Evolutionary conservation across 2,329 filamentous ascomycete species (phyloP).

Genomic region (Colletotrichum sp.): DNA sequence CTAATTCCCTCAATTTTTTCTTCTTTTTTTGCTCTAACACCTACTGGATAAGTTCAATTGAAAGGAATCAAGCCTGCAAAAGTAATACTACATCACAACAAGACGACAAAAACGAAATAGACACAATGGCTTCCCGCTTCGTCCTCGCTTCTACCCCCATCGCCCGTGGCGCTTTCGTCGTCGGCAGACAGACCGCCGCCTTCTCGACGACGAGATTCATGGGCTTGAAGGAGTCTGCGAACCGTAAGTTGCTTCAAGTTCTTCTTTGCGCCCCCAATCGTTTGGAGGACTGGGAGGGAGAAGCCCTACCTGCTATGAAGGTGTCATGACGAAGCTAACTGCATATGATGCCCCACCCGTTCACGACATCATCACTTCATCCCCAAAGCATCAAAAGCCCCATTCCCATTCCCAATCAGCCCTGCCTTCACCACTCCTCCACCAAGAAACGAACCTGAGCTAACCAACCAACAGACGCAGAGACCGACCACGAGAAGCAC

Average conservation of each 20-base stretch:
- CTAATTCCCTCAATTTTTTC: background rate
- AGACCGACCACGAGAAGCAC: conserved; percentile 62
- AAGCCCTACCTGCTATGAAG: too few species aligned
- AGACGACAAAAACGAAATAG: background rate
- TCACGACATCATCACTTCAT: background rate
- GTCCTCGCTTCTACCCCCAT: conserved; percentile 27
- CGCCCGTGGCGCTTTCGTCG: conserved; percentile 25
- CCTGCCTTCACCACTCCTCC: too few species aligned
- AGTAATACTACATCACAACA: background rate
- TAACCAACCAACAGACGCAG: conserved; percentile 30
- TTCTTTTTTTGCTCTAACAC: background rate
- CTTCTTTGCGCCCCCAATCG: background rate
- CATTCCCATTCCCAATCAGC: background rate
- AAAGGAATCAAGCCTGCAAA: background rate
- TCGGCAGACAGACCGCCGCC: conserved; percentile 26
- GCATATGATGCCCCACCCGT: background rate
- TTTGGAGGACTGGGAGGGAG: too few species aligned
- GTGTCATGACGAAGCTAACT: background rate
- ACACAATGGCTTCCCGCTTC: conserved; percentile 30
- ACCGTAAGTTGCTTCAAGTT: conserved; percentile 29
- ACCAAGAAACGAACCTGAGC: background rate
- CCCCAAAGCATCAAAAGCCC: background rate
- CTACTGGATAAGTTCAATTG: background rate
- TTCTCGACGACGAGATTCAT: conserved; percentile 32
- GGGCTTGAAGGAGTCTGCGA: conserved; percentile 42